Conservation (phyloP, 352 stramenopile species). For the Phytophthora citrophthora region DNA sequence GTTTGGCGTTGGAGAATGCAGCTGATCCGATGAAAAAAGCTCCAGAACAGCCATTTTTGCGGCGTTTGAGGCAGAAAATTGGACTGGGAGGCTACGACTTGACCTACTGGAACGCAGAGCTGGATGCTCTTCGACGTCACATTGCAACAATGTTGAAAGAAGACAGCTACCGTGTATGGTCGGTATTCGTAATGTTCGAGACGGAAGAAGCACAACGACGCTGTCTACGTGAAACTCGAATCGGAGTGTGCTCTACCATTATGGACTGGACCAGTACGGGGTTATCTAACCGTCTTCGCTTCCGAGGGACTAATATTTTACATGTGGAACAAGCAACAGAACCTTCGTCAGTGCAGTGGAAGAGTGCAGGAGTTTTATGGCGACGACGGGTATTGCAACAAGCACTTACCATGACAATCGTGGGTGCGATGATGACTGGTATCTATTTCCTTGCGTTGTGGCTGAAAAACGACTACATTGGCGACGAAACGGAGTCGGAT, state of each 20-base stretch:
- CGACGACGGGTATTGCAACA: constrained; percentile 48
- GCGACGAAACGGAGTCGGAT: constrained; percentile 25
- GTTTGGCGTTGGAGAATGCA: constrained; percentile 46
- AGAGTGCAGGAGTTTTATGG: constrained; percentile 60
- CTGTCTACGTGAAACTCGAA: constrained; percentile 57
- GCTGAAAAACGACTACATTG: constrained; percentile 49
- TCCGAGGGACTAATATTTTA: constrained; percentile 76
- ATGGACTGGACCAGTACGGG: constrained; percentile 44
- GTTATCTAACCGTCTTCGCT: constrained; percentile 50
- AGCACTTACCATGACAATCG: constrained; percentile 50
- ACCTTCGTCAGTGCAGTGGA: constrained; percentile 75
- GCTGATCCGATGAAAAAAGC: constrained; percentile 30
- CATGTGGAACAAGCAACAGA: constrained; percentile 69
- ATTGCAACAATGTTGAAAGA: constrained; percentile 44
- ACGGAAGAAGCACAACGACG: constrained; percentile 63
- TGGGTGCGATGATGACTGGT: constrained; percentile 53
- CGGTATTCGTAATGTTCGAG: constrained; percentile 83
- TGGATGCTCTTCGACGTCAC: constrained; percentile 51
- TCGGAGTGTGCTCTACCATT: constrained; percentile 53
- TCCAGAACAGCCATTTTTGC: constrained; percentile 25
- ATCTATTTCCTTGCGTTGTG: constrained; percentile 58
- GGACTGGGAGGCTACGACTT: constrained; percentile 55
- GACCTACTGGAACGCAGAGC: constrained; percentile 62
- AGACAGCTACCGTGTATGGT: constrained; percentile 66
- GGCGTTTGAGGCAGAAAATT: constrained; percentile 46